Evolutionary conservation across 345 rosid species (phyloP).

Genomic region (Cardamine resedifolia): DNA sequence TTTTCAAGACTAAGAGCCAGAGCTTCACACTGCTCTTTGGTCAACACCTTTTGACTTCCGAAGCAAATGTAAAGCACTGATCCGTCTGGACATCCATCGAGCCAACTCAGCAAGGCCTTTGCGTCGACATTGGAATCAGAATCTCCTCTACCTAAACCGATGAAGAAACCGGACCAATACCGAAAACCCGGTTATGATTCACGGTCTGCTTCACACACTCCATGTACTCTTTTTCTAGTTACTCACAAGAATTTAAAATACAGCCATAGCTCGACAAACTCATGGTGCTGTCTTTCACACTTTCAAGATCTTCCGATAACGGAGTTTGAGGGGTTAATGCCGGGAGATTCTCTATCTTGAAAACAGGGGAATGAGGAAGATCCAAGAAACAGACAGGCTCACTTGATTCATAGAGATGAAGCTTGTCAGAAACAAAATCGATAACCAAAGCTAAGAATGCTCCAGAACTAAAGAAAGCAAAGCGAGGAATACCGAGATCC

Average conservation of each 20-base stretch:
- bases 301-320: slow-evolving; percentile 31
- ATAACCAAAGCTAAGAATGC: slow-evolving; percentile 36
- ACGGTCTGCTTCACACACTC: slow-evolving; percentile 36
- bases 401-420: too few relatives aligned
- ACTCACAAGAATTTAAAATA: slow-evolving; percentile 49
- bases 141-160: slow-evolving; percentile 34
- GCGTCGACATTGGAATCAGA: not conserved
- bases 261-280: slow-evolving; percentile 44
- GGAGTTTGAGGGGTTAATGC: slow-evolving; percentile 21
- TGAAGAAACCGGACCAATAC: slow-evolving; percentile 54
- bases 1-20: slow-evolving; percentile 54
- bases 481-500: slow-evolving; percentile 46
- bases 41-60: slow-evolving; percentile 58
- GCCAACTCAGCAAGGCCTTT: slow-evolving; percentile 55
- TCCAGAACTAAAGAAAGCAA: slow-evolving; percentile 48
- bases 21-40: slow-evolving; percentile 48
- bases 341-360: slow-evolving; percentile 49
- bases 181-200: slow-evolving; percentile 47
- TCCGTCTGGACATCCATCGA: slow-evolving; percentile 49
- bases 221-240: slow-evolving; percentile 48
- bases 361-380: slow-evolving; percentile 54
- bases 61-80: slow-evolving; percentile 67
- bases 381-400: too few relatives aligned
- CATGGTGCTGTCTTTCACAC: slow-evolving; percentile 33
- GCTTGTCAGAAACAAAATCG: slow-evolving; percentile 31